phyloP scores from a whole-genome alignment of 495 filamentous ascomycete genomes.

The Bacidia gigantensis region DNA sequence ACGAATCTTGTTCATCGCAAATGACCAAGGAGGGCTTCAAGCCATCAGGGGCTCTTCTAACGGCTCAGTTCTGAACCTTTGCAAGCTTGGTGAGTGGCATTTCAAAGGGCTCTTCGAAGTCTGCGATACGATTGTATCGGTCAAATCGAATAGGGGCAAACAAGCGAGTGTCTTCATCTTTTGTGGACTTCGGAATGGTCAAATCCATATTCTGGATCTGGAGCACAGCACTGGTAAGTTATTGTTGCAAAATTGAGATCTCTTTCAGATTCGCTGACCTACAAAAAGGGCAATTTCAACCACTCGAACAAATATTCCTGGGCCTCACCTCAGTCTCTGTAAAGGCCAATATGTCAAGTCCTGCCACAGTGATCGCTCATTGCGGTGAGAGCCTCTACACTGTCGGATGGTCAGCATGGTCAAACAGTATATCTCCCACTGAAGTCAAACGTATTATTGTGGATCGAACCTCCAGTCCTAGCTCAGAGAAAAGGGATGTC shows the following conservation, averaged over 20 bases:
- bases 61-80: not conserved
- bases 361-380: slow-evolving; percentile 3
- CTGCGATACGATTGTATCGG: slow-evolving; percentile 14
- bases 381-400: slow-evolving; percentile 12
- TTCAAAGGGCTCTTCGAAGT: slow-evolving; percentile 12
- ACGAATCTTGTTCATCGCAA: not conserved
- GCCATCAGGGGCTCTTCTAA: not conserved
- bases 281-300: not conserved
- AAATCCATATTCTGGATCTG: slow-evolving; percentile 4
- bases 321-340: slow-evolving; percentile 17
- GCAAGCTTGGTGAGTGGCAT: not conserved
- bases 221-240: not conserved
- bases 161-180: slow-evolving; percentile 3
- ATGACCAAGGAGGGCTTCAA: not conserved
- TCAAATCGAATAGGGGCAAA: not conserved
- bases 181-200: slow-evolving; percentile 19
- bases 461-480: not conserved
- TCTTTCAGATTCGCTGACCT: not conserved
- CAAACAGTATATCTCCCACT: slow-evolving; percentile 16
- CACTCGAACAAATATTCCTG: slow-evolving; percentile 12
- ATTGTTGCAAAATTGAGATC: not conserved
- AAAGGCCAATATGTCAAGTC: not conserved
- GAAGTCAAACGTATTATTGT: not conserved
- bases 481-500: slow-evolving; percentile 6
- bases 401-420: slow-evolving; percentile 7